Evolutionary conservation across 164 flowering plant genomes (phyloP), one percentile per base, ranked within the genome.

Genomic region (Warburgia ugandensis): DNA sequence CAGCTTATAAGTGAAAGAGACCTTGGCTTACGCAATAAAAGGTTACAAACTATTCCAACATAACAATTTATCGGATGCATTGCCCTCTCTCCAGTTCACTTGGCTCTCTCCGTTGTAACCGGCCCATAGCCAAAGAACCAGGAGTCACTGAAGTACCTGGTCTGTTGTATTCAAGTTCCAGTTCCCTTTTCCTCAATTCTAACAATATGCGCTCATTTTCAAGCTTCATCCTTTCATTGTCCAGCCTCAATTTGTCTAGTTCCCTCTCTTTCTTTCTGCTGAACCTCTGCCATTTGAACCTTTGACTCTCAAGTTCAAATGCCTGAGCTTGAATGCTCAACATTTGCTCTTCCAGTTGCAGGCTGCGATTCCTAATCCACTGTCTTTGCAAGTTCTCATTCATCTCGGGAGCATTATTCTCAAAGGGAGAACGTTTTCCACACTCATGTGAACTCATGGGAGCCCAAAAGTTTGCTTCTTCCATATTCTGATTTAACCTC

Each of bases 201-300:
- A 50, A 51, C 17, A 74, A n/a, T 83, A 77, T 73, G 8, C 77
- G 66, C 51, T 82, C 77, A 13, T 60, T 77, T 37, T 77, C 85
- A 1, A 82, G 77, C 64, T 60, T 64, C 55, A 65, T 61, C 23
- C 64, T 26, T 50, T 73, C 77, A 23, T 79, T 82, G 48, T 67
- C 73, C 1, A 75, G 72, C 74, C 61, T 77, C 39, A 62, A 58
- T 37, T 56, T 72, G 68, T 82, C 85, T 76, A 79, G 29, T 35
- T 64, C 92, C 67, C 92, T 71, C 65, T 86, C 95, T 67, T 89
- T 89, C 74, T 80, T 83, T 58, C 72, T 54, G 55, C 87, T 73
- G 29, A 75, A 89, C 50, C 68, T 85, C 39, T 68, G 50, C 97
- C 97, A 88, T 56, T 88, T 89, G 54, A 83, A 44, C 58, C 85